phyloP scores from a whole-genome alignment of 495 filamentous ascomycete species.

The Xylaria acuta region DNA sequence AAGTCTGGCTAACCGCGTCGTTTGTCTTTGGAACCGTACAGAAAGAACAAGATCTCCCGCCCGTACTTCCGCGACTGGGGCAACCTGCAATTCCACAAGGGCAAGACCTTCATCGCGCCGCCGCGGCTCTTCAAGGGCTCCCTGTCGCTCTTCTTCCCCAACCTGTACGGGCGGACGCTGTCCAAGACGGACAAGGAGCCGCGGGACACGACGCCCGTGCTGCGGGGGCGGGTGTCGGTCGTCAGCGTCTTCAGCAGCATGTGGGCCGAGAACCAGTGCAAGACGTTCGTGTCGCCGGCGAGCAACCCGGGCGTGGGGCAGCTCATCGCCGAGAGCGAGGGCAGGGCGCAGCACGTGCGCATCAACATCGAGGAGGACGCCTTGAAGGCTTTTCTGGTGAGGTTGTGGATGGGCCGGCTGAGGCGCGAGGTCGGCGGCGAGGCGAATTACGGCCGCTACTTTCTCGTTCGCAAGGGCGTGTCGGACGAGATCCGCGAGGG shows the following conservation, averaged over 20 bases:
- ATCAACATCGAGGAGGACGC: conserved; percentile 86
- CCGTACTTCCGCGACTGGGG: conserved; percentile 95
- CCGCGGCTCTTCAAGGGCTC: conserved; percentile 75
- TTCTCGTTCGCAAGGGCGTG: conserved; percentile 80
- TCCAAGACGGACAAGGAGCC: conserved; percentile 45
- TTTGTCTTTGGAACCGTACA: conserved; percentile 31
- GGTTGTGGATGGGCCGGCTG: conserved; percentile 69
- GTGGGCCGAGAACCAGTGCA: conserved; percentile 86
- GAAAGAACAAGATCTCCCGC: conserved; percentile 66
- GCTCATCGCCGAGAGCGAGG: conserved; percentile 53
- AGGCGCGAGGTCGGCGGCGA: conserved; percentile 58
- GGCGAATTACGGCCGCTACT: conserved; percentile 75
- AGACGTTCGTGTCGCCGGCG: conserved; percentile 67
- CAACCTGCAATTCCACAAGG: conserved; percentile 78
- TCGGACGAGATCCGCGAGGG: conserved; percentile 73
- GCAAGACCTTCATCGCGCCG: conserved; percentile 87
- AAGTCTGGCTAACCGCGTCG: conserved; percentile 20
- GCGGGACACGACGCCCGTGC: conserved; percentile 72
- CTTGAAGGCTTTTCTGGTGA: conserved; percentile 76
- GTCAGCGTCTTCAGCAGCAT: conserved; percentile 79
- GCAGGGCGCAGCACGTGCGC: conserved; percentile 72
- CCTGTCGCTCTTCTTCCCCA: conserved; percentile 88
- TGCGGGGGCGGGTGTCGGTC: conserved; percentile 74
- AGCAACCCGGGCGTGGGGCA: conserved; percentile 70
- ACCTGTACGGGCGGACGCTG: conserved; percentile 80